A percentile compares a stretch with the other conserved stretches of the same genome.
Conservation (phyloP, 169 alveolate genomes). For the Plasmodium fragile region DNA sequence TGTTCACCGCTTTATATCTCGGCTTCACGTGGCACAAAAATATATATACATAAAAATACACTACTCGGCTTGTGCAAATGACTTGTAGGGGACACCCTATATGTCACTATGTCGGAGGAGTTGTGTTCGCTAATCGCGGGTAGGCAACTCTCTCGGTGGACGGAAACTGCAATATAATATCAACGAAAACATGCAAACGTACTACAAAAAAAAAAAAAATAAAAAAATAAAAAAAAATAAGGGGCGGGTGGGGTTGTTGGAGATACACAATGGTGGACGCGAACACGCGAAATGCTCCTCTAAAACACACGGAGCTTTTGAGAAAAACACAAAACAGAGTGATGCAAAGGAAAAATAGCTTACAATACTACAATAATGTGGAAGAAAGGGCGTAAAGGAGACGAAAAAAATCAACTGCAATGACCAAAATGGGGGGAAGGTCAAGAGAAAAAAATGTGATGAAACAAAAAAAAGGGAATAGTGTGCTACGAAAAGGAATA, state of each 20-base stretch:
- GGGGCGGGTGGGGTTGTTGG: not conserved
- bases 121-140: not conserved
- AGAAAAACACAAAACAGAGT: not conserved
- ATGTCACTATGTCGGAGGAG: not conserved
- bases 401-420: not conserved
- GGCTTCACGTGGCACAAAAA: not conserved
- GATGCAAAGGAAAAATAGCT: not conserved
- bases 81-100: not conserved
- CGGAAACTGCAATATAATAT: not conserved
- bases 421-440: not conserved
- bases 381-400: not conserved
- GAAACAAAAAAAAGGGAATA: not conserved
- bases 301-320: not conserved
- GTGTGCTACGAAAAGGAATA: not conserved
- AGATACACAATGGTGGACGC: not conserved
- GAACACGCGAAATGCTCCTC: not conserved
- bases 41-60: not conserved
- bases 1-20: not conserved
- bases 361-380: not conserved
- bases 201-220: not conserved
- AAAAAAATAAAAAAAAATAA: not conserved
- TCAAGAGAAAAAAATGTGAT: not conserved
- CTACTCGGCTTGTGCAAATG: not conserved
- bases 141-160: not conserved
- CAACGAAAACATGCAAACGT: not conserved